Evolutionary conservation across 2,329 filamentous ascomycete genomes (phyloP), one percentile per base, ranked within the genome.

Genomic region (Pestalotiopsis sp.): DNA sequence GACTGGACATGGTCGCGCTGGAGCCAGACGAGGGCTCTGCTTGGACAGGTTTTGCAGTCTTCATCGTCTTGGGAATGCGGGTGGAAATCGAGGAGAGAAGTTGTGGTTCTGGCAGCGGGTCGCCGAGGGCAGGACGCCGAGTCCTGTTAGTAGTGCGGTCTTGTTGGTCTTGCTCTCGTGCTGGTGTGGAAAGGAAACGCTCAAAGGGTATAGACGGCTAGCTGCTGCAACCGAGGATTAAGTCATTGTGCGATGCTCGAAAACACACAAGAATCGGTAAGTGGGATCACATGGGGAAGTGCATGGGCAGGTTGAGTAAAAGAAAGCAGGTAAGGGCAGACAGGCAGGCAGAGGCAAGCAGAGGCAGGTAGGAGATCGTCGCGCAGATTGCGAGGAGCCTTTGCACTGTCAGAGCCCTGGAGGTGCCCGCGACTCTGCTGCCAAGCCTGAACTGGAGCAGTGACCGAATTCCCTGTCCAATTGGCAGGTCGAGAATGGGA

Each of bases 1-100:
- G 86, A 80, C 83, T 85, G 70, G 87, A 86, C 70, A 81, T 75
- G 58, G 80, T 76, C 66, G 84, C 82, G 60, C 76, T 76, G 36
- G 66, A 39, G 52, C 64, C 61, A 65, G 77, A 72, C 41, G 74
- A 75, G 66, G 82, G 77, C 68, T 82, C 79, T 39, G 79, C 70
- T 45, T 79, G 76, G 61, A 82, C 76, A 31, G 82, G 80, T 74
- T 87, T 89, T 63, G 85, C 84, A 60, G 86, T 85, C 80, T 87
- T 90, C 87, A 90, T 90, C 52, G 75, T 80, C 49, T 45, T 59
- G 64, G 41, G 13, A 27, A 38, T 27, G 23, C 59, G 45, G n/a
- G 25, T 49, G n/a, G 17, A 20, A 23, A 36, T 67, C 56, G 64
- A 38, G 41, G 31, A 61, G n/a, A 49, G 52, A 39, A 45, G 49